Evolutionary conservation across 768 basidiomycete species (phyloP), one percentile per base, ranked within the genome.

Genomic region (Naematelia encephala): DNA sequence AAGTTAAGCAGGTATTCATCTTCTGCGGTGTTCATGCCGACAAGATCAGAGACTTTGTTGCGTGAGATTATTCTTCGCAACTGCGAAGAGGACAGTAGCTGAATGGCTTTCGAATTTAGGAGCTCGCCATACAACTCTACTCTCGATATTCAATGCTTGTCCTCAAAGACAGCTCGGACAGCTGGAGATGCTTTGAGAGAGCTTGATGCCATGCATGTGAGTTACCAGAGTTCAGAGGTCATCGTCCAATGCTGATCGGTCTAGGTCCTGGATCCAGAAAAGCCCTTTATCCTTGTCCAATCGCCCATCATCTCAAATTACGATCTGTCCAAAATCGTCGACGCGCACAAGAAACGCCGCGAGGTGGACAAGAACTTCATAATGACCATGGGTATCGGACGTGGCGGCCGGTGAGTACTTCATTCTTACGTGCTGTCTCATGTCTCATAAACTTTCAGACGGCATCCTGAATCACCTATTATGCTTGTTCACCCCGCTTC

Each of bases 1-100:
- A 91, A 54, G 91, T 99, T 30, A 90, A 93, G 74, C 90, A 97
- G 78, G 89, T 96, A 59, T 94, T 96, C 75, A 88, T 99, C 47
- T 86, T 98, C 68, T 93, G 92, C 75, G 85, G 90, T 60, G 93
- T 91, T 51, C 89, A 94, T 77, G 85, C 90, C 8, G 86, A 88
- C 51, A 86, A 87, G 68, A 86, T 97, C 68, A 88, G 90, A 74
- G 81, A 83, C 13, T 89, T 87, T 57, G 89, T 97, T 70, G 84
- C 82, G 94, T 94, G 67, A 73, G 86, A 79, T 56, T 19, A 42
- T n/a, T 12, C 29, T 21, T 25, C 46, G 26, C 21, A 5, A 16
- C 16, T 16, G 34, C 34, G 34, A 39, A n/a, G 34, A 39, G 14
- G 13, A 21, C 29, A n/a, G 25, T 5, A n/a, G 29, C 39, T 21